These are phyloP conservation scores for Zymoseptoria crescenta DNA, from an alignment of 2,329 filamentous ascomycete genomes.

Conservation along the genomic window DNA sequence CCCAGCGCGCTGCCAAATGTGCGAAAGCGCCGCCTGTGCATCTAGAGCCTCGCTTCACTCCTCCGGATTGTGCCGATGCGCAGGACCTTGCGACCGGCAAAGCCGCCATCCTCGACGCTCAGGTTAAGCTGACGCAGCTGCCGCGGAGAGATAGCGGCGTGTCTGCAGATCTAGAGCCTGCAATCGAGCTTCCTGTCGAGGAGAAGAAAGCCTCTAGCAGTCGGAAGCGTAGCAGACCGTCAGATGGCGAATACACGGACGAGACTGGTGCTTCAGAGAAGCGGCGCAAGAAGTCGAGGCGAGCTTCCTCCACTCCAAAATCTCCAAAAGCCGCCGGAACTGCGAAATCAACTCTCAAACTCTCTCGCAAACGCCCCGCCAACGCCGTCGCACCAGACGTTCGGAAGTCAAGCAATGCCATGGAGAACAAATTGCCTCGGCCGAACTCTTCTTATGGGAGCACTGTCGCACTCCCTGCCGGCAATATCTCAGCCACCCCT, in stretches of 20 bases:
- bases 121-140: constrained; percentile 9
- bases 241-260: neutral
- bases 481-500: neutral
- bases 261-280: neutral
- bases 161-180: neutral
- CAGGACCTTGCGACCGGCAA: constrained; percentile 15
- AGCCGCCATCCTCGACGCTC: constrained; percentile 8
- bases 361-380: neutral
- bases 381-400: neutral
- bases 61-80: constrained; percentile 13
- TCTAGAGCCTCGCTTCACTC: constrained; percentile 15
- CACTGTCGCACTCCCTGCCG: too few species aligned
- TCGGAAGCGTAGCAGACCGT: neutral
- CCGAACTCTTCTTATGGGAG: neutral
- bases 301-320: neutral
- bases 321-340: neutral
- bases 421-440: neutral
- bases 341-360: neutral
- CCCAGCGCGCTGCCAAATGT: neutral
- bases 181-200: neutral
- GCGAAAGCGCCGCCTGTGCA: neutral
- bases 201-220: neutral
- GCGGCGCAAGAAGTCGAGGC: neutral
- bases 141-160: constrained; percentile 15
- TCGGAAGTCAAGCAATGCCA: neutral